Base-by-base conservation (phyloP, 1,284 basidiomycete species). In the Schizophyllum commune region DNA sequence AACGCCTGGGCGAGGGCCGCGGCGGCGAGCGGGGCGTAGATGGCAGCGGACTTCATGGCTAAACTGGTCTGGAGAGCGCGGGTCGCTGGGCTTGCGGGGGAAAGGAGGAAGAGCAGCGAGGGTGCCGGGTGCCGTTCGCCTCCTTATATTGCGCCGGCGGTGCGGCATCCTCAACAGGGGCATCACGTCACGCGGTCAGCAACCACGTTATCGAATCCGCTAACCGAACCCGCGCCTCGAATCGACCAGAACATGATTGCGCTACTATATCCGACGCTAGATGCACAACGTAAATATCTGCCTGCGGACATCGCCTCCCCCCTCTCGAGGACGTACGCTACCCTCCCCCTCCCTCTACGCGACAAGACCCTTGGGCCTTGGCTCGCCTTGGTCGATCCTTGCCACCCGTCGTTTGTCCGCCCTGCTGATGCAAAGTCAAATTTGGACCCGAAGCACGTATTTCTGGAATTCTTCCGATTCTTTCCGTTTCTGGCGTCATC, bases 31-130 rank as follows among this genome's bases (percentile, higher is more conserved):
- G 82, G 66, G 53, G 73, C 73, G 62, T 75, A 66, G 63, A 75
- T 65, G 64, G 80, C 60, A 56, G 69, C 17, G 61, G 74, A 71
- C 75, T 81, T 82, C 83, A 85, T 85, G 61, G 58, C 68, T 56
- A 64, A 66, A 63, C 71, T 65, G 66, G 62, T 62, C 62, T 60
- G 63, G 63, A 52, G 65, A 17, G 17, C 13, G 9, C 39, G 39
- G 39, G 39, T 47, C 39, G 39, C 39, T 47, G 39, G 39, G 39
- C 39, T 47, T 47, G 63, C 56, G 61, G 63, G 64, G 62, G 39
- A 63, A 64, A 64, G 63, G 60, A 64, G 65, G 59, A 61, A 61
- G 66, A 62, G 67, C 65, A 71, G 68, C 69, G 70, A 70, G 69
- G 65, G 66, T 62, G 63, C 58, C 61, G 63, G 61, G 55, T 32